Percentiles rank a stretch among this genome's conserved stretches.
Evolutionary conservation across 768 basidiomycete genomes (phyloP).

Genomic region (Termitomyces sp.): DNA sequence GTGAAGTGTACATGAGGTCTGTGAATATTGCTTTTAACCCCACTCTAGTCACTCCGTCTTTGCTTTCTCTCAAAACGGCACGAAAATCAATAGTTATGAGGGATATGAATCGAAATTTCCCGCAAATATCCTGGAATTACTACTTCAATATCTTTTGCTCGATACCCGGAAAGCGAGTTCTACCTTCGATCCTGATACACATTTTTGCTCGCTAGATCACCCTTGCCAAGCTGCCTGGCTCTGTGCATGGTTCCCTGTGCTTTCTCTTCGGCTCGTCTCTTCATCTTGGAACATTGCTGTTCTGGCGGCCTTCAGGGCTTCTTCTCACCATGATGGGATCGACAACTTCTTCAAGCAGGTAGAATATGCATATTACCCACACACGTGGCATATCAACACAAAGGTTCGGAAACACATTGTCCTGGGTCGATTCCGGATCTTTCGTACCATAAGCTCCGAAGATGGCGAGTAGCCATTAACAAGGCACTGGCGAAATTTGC

Average conservation of each 20-base stretch:
- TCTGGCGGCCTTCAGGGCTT: background rate
- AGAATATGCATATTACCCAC: slow-evolving; percentile 27
- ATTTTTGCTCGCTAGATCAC: slow-evolving; percentile 17
- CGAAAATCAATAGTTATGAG: background rate
- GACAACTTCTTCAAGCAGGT: slow-evolving; percentile 17
- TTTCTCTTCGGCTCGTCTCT: slow-evolving; percentile 17
- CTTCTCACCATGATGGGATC: background rate
- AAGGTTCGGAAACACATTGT: slow-evolving; percentile 21
- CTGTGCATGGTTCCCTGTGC: slow-evolving; percentile 7
- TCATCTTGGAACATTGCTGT: slow-evolving; percentile 20
- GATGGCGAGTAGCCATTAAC: slow-evolving; percentile 15
- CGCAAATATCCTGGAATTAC: slow-evolving; percentile 8
- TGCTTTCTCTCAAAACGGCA: background rate
- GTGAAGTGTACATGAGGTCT: too few species aligned
- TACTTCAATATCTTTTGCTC: slow-evolving; percentile 3
- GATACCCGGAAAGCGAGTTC: background rate
- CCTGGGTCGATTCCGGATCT: slow-evolving; percentile 23
- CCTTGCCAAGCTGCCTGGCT: slow-evolving; percentile 15
- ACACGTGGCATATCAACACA: slow-evolving; percentile 29
- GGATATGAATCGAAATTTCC: background rate
- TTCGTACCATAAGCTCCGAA: slow-evolving; percentile 24
- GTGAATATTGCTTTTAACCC: too few species aligned
- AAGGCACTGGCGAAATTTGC: background rate
- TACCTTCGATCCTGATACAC: slow-evolving; percentile 4
- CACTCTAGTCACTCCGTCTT: too few species aligned